Conservation (phyloP, 1,139 yeast genomes). For the Suhomyces bokatorum region DNA sequence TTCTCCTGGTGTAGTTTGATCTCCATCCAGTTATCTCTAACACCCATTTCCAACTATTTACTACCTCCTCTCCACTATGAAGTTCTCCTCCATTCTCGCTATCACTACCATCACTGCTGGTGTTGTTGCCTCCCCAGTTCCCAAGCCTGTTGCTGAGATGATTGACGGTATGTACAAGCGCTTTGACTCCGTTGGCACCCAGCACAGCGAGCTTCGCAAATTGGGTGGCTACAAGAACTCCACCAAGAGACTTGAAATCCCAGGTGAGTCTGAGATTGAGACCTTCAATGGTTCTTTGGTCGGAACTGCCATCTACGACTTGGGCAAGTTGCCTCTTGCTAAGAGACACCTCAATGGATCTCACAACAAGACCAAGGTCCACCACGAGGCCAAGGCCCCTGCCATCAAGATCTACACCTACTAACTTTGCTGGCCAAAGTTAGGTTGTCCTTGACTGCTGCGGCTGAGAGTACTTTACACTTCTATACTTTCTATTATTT, state of each 20-base stretch:
- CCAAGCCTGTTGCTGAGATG: not conserved
- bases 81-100: slow-evolving; percentile 2
- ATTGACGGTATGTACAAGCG: not conserved
- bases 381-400: not conserved
- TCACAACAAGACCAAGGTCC: not conserved
- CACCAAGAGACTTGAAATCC: not conserved
- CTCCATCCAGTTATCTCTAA: not conserved
- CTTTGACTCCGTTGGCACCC: not conserved
- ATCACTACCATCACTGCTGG: slow-evolving; percentile 5
- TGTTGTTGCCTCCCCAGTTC: slow-evolving; percentile 9
- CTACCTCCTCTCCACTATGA: slow-evolving; percentile 3
- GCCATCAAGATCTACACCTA: not conserved
- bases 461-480: too few relatives aligned
- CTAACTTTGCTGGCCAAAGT: not conserved
- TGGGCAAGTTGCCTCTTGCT: too few relatives aligned
- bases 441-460: not conserved
- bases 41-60: not conserved
- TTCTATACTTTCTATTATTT: not conserved
- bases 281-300: not conserved
- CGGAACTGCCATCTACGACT: too few relatives aligned
- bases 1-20: not conserved
- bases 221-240: not conserved
- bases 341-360: not conserved
- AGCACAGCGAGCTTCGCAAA: not conserved
- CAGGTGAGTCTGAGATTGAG: not conserved